A percentile compares a stretch with the other conserved stretches of the same genome.
Conservation (phyloP, 108 stramenopile genomes). For the Skeletonema costatum region DNA sequence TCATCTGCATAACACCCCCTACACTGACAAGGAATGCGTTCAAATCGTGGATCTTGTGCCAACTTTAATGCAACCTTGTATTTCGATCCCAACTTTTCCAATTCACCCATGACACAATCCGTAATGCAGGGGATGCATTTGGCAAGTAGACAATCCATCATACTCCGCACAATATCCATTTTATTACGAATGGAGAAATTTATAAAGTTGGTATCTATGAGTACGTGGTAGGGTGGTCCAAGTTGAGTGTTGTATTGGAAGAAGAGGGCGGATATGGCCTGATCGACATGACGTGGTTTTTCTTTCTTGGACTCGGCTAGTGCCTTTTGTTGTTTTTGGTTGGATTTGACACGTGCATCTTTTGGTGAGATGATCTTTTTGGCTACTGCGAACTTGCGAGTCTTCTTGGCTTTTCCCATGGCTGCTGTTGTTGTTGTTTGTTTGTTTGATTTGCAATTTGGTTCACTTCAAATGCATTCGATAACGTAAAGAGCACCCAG, state of each 20-base stretch:
- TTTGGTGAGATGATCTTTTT: slow-evolving; percentile 92
- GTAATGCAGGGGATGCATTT: slow-evolving; percentile 98
- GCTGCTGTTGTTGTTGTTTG: slow-evolving; percentile 21
- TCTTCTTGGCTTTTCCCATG: slow-evolving; percentile 95
- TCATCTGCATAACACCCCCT: slow-evolving; percentile 97
- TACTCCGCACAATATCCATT: slow-evolving; percentile 95
- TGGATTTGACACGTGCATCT: slow-evolving; percentile 86
- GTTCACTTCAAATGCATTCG: no score
- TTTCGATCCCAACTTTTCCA: slow-evolving; percentile 97
- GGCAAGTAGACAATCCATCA: slow-evolving; percentile 99
- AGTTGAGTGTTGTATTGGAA: slow-evolving; percentile 98
- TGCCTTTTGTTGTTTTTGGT: slow-evolving; percentile 58
- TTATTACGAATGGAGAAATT: slow-evolving; percentile 99
- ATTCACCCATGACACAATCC: slow-evolving; percentile 98
- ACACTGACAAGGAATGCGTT: slow-evolving; percentile 92
- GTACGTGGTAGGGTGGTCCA: slow-evolving; percentile 97
- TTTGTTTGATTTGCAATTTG: not conserved
- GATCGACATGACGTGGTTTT: slow-evolving; percentile 84
- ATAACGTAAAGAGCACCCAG: no score
- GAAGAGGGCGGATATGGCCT: slow-evolving; percentile 91
- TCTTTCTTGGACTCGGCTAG: slow-evolving; percentile 51
- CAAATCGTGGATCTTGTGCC: slow-evolving; percentile 98
- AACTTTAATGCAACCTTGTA: slow-evolving; percentile 96
- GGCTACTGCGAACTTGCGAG: slow-evolving; percentile 91
- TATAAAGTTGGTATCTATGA: slow-evolving; percentile 99